Evolutionary conservation across 805 yeast species (phyloP).

Genomic region (Kregervanrija fluxuum): DNA sequence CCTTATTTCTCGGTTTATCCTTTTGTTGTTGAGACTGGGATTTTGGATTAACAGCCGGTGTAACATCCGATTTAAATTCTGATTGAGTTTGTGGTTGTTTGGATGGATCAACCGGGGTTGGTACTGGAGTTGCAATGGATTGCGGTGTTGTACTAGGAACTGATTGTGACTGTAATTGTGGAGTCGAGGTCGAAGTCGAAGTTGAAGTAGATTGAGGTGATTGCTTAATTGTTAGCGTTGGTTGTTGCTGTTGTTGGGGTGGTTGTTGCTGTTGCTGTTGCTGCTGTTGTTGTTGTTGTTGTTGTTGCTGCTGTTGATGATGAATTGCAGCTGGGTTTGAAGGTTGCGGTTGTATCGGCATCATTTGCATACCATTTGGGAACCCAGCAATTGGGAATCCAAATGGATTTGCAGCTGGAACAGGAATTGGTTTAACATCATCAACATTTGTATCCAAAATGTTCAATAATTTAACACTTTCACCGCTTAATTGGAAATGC

Average conservation of each 20-base stretch:
- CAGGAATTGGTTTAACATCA: conserved; percentile 49
- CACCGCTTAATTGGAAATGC: conserved; percentile 78
- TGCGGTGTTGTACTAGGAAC: background rate
- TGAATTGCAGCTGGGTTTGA: conserved; percentile 3
- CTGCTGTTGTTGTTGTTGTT: conserved; percentile 6
- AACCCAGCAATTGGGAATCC: conserved; percentile 12
- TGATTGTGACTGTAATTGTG: no score
- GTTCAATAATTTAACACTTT: conserved; percentile 83
- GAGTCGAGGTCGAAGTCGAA: no score
- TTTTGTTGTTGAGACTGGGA: background rate
- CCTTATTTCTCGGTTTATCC: conserved; percentile 15
- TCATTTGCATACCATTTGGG: conserved; percentile 9
- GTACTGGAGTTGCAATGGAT: background rate
- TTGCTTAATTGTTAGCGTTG: background rate
- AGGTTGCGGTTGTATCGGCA: background rate
- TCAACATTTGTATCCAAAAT: conserved; percentile 70
- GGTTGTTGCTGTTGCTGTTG: conserved; percentile 8
- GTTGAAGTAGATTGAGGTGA: no score
- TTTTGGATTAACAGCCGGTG: conserved; percentile 5
- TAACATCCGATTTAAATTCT: conserved; percentile 9
- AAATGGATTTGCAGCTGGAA: conserved; percentile 24
- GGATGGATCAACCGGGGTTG: background rate
- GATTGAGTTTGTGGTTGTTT: background rate
- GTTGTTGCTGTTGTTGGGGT: conserved; percentile 6
- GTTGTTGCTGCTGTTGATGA: conserved; percentile 6